A percentile compares a stretch with the other conserved stretches of the same genome.
phyloP scores from a whole-genome alignment of 495 filamentous ascomycete species.

The Daldinia vernicosa region DNA sequence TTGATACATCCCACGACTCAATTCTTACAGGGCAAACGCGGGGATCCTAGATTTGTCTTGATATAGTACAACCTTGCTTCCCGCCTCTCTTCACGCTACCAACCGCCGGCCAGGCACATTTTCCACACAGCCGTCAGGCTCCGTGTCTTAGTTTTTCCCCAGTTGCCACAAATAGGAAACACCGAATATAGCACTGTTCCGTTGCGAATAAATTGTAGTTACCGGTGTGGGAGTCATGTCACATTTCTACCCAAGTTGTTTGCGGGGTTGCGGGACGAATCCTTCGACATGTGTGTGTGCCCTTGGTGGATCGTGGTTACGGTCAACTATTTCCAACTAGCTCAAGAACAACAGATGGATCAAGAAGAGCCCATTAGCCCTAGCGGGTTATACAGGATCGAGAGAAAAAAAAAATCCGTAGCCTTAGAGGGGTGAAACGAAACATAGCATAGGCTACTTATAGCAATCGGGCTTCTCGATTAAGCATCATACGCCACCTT shows the following conservation, averaged over 20 bases:
- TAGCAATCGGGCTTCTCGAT: neutral
- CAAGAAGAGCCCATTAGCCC: conserved; percentile 1
- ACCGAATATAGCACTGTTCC: neutral
- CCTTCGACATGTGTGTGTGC: conserved; percentile 21
- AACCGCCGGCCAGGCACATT: neutral
- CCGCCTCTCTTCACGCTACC: neutral
- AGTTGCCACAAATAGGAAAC: neutral
- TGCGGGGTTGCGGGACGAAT: conserved; percentile 2
- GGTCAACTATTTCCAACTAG: neutral
- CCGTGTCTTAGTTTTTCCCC: conserved; percentile 2
- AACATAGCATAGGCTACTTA: neutral
- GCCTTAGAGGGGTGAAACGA: neutral
- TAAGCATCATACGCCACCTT: neutral
- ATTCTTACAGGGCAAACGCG: neutral
- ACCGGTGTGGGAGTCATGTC: neutral
- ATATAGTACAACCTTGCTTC: neutral
- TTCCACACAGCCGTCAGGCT: neutral
- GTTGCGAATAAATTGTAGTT: conserved; percentile 25
- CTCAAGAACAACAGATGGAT: conserved; percentile 2
- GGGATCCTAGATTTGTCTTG: neutral
- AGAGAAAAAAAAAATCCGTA: neutral
- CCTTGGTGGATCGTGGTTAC: neutral
- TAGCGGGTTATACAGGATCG: neutral
- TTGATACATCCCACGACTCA: conserved; percentile 3
- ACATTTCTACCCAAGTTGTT: conserved; percentile 3